phyloP scores from a whole-genome alignment of 1,284 basidiomycete genomes.

The Leccinum fuscescens region DNA sequence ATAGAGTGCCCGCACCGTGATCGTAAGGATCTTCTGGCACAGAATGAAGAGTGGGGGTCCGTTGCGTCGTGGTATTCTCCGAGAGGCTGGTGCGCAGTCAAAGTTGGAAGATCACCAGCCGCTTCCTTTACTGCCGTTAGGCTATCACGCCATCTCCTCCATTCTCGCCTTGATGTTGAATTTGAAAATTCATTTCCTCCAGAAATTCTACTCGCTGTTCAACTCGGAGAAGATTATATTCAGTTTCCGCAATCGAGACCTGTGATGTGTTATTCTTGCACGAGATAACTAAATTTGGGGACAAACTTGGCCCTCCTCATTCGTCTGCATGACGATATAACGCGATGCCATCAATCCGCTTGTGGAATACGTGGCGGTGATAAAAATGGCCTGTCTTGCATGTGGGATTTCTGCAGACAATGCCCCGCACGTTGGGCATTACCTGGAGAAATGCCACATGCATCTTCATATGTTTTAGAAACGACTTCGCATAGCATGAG shows the following conservation, averaged over 20 bases:
- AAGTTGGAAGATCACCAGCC: background rate
- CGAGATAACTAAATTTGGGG: background rate
- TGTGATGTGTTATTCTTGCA: background rate
- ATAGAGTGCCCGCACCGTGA: too few relatives aligned
- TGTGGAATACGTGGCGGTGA: background rate
- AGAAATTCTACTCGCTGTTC: background rate
- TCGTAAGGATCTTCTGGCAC: too few relatives aligned
- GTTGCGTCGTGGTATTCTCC: background rate
- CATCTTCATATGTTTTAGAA: background rate
- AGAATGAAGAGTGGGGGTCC: too few relatives aligned
- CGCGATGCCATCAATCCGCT: background rate
- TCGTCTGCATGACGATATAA: background rate
- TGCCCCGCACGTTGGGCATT: background rate
- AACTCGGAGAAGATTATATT: background rate
- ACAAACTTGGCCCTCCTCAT: background rate
- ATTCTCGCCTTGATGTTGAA: background rate
- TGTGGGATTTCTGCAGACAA: background rate
- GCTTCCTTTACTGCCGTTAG: background rate
- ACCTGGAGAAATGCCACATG: too few relatives aligned
- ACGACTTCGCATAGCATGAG: too few relatives aligned
- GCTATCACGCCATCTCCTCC: background rate
- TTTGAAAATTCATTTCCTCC: too few relatives aligned
- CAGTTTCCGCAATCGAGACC: background rate
- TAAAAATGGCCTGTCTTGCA: background rate
- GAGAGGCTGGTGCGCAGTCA: background rate